Base-by-base conservation (phyloP, 441 rosid genomes). In the Eruca vesicaria region DNA sequence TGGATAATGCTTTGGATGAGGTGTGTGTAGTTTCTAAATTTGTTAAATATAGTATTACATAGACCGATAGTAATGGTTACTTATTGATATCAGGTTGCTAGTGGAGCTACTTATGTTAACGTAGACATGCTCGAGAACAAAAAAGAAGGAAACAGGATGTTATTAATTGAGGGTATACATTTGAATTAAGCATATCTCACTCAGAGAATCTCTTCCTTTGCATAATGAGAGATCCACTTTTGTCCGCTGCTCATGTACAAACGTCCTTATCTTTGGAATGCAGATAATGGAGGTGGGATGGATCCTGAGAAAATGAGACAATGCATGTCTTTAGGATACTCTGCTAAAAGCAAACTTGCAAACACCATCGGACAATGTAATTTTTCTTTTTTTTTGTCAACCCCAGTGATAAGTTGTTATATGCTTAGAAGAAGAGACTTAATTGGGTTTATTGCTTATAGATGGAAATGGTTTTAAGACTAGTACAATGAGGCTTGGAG, bases 261-360 rank as follows among this genome's bases (percentile, higher is more conserved):
- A 7, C 32, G 52, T 26, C 5, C 9, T 36, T 15, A 14, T 71
- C 35, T 5, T 18, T 12, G 32, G 29, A 43, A 74, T 89, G 82
- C 81, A 96, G 99, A 96, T 72, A 77, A 93, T 76, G 99, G 98
- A 38, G 98, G 99, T 23, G 99, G 99, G 55, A 95, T 95, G 98
- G 83, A 82, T 85, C 95, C 99, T 43, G 96, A 91, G 61, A 90
- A 79, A 76, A 82, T 95, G 87, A 84, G 99, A 9, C 87, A 87
- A 6, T 95, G 98, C 83, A 84, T 95, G 95, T 95, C 98, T 36
- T 81, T 95, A 2, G 99, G 99, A 36, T 95, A 89, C 73, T 95
- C 99, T 75, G 93, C 88, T 2, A 95, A 95, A 79, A 90, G 92
- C 94, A 91, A 93, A 85, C 45, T 82, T 36, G 91, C 92, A 9